These are phyloP conservation scores for Globisporangium paddicum DNA, from an alignment of 352 stramenopile species.

Conservation along the genomic window DNA sequence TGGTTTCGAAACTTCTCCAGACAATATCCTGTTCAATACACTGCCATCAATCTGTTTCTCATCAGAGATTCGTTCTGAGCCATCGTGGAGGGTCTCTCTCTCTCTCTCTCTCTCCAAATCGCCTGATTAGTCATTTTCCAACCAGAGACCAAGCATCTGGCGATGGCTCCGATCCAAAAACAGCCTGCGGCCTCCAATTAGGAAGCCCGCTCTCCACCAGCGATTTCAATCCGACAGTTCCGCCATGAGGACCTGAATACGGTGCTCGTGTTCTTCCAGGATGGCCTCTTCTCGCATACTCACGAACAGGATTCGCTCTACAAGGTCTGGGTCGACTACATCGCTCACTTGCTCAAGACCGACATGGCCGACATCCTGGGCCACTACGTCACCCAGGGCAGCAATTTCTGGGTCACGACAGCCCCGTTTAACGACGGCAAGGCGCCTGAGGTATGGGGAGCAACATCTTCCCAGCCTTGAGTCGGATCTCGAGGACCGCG, in stretches of 20 bases:
- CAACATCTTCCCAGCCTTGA: too few relatives aligned
- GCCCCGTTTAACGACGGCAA: too few relatives aligned
- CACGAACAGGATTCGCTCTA: slow-evolving; percentile 1
- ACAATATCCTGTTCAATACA: background rate
- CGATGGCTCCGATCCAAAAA: background rate
- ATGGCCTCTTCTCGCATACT: slow-evolving; percentile 11
- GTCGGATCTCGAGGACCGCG: background rate
- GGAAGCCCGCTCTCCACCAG: background rate
- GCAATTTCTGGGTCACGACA: slow-evolving; percentile 17
- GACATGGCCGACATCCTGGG: slow-evolving; percentile 18
- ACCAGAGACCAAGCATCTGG: too few relatives aligned
- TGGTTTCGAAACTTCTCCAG: background rate
- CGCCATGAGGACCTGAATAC: slow-evolving; percentile 5
- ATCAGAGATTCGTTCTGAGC: background rate
- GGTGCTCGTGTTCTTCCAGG: slow-evolving; percentile 16
- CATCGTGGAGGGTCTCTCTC: background rate
- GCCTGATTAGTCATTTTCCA: too few relatives aligned
- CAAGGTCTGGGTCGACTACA: slow-evolving; percentile 13
- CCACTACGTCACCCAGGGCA: background rate
- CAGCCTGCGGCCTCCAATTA: background rate
- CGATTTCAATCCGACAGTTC: slow-evolving; percentile 16
- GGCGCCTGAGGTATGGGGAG: too few relatives aligned
- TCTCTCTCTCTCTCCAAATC: too few relatives aligned
- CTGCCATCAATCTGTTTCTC: background rate
- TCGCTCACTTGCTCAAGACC: slow-evolving; percentile 7